Evolutionary conservation across 345 rosid species (phyloP).

Genomic region (Euclidium syriacum): DNA sequence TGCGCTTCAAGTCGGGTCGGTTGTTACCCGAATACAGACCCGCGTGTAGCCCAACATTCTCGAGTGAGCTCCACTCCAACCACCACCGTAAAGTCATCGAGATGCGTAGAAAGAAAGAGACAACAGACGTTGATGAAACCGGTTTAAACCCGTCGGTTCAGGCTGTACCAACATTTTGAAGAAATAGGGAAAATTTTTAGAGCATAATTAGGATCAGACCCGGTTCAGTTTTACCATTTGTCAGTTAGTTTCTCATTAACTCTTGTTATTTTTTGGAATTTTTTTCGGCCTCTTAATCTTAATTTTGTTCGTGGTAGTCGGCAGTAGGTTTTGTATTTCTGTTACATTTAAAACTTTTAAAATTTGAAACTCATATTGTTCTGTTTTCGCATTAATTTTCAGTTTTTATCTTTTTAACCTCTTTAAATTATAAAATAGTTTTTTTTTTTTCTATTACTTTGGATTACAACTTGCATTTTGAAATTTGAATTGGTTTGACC

Average conservation of each 20-base stretch:
- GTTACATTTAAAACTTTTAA: background rate
- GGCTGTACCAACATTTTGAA: conserved; percentile 48
- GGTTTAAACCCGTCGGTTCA: conserved; percentile 6
- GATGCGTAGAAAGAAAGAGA: conserved; percentile 24
- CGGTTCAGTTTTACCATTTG: conserved; percentile 16
- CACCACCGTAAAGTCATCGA: conserved; percentile 32
- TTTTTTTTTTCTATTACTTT: too few species aligned
- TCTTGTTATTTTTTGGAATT: background rate
- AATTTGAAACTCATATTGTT: background rate
- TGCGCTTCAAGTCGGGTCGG: conserved; percentile 41
- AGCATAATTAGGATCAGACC: conserved; percentile 13
- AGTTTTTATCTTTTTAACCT: background rate
- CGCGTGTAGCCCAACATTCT: conserved; percentile 42
- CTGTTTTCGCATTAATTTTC: background rate
- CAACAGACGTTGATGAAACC: conserved; percentile 15
- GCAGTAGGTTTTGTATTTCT: background rate
- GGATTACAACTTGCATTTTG: background rate
- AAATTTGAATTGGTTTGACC: background rate
- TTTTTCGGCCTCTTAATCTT: background rate
- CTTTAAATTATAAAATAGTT: background rate
- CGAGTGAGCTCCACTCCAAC: conserved; percentile 29
- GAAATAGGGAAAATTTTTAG: background rate
- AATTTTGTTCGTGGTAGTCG: background rate
- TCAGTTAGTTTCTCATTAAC: background rate
- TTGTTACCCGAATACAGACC: conserved; percentile 43